Evolutionary conservation across 305 asterid genomes (phyloP).

Genomic region (Coffea humblotiana): DNA sequence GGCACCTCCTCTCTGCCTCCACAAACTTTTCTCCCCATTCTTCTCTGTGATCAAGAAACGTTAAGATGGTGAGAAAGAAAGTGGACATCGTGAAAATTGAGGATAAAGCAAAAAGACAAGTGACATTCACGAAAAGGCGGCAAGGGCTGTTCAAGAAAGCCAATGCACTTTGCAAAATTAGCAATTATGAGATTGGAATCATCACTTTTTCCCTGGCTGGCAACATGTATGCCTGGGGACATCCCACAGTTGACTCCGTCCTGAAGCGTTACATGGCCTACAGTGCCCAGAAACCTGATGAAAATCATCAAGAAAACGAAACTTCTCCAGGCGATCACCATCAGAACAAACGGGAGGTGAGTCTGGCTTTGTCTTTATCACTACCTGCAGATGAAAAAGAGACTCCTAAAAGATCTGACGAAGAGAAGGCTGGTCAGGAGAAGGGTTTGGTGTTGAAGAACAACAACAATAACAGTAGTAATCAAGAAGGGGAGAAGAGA

Average conservation of each 20-base stretch:
- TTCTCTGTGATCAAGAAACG: background rate
- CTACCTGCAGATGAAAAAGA: background rate
- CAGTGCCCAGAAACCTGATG: background rate
- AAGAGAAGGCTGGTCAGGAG: background rate
- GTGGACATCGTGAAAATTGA: constrained; percentile 41
- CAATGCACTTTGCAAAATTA: constrained; percentile 20
- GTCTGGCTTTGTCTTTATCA: background rate
- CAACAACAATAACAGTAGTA: no score
- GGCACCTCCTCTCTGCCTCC: background rate
- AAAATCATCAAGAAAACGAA: background rate
- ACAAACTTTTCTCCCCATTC: background rate
- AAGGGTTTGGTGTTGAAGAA: background rate
- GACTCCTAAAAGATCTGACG: no score
- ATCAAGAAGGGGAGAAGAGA: background rate
- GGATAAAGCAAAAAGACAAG: constrained; percentile 40
- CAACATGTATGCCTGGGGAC: constrained; percentile 33
- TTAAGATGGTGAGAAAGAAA: constrained; percentile 36
- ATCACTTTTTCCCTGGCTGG: constrained; percentile 47
- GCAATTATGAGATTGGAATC: constrained; percentile 31
- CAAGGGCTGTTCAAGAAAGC: constrained; percentile 47
- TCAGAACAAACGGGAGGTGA: background rate
- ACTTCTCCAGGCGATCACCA: background rate
- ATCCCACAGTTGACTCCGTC: constrained; percentile 29
- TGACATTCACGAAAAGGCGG: constrained; percentile 56
- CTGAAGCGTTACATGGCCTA: constrained; percentile 27